Evolutionary conservation across 2,329 filamentous ascomycete genomes (phyloP).

Genomic region (Dryadomyces sulphureus): DNA sequence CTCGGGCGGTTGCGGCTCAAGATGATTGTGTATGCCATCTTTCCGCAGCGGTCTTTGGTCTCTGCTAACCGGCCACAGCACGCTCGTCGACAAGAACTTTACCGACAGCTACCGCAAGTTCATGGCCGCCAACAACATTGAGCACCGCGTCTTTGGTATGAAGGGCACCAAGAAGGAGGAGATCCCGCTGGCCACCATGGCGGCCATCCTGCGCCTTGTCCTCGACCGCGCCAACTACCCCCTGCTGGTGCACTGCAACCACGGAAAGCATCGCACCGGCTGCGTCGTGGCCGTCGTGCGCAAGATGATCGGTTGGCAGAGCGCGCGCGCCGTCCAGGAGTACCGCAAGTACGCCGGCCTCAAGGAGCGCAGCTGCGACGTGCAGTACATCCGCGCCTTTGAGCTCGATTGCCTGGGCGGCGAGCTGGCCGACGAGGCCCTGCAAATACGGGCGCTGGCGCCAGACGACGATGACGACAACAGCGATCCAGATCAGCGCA

Average conservation of each 20-base stretch:
- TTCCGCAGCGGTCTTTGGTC: neutral
- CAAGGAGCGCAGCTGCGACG: slow-evolving; percentile 44
- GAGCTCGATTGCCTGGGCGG: slow-evolving; percentile 22
- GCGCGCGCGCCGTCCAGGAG: slow-evolving; percentile 50
- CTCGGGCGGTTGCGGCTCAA: slow-evolving; percentile 55
- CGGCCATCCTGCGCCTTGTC: slow-evolving; percentile 54
- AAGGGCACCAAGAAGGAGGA: slow-evolving; percentile 75
- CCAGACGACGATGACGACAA: neutral
- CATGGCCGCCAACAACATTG: slow-evolving; percentile 50
- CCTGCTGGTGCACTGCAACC: slow-evolving; percentile 81
- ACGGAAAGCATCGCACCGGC: slow-evolving; percentile 83
- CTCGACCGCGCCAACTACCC: slow-evolving; percentile 63
- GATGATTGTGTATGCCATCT: slow-evolving; percentile 54
- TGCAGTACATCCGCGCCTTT: slow-evolving; percentile 42
- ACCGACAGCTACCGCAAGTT: slow-evolving; percentile 42
- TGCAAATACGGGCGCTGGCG: slow-evolving; percentile 3
- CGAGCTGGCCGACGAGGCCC: slow-evolving; percentile 13
- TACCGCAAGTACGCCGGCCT: slow-evolving; percentile 52
- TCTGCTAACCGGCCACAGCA: slow-evolving; percentile 22
- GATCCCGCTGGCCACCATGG: slow-evolving; percentile 53
- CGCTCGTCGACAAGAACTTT: slow-evolving; percentile 48
- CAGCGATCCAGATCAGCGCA: neutral
- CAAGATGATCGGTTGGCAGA: slow-evolving; percentile 54
- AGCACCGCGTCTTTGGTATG: slow-evolving; percentile 62
- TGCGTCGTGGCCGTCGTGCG: slow-evolving; percentile 74